Base-by-base conservation (phyloP, 495 filamentous ascomycete species). In the Annulohypoxylon stygium region DNA sequence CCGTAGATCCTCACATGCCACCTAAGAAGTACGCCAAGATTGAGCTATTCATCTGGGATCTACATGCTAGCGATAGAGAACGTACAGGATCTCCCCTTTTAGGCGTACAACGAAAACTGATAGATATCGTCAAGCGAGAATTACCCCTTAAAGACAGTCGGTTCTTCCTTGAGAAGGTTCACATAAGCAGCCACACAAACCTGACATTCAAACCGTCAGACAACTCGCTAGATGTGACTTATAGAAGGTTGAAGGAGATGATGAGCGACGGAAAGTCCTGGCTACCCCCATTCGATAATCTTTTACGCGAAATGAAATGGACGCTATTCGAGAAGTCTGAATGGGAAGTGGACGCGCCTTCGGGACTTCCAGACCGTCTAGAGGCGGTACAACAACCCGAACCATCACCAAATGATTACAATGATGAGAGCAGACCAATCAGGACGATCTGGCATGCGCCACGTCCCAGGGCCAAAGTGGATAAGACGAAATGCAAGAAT, bases 41-140 rank as follows among this genome's bases (percentile, higher is more conserved):
- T 11, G 83, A 86, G 61, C 43, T 86, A n/a, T 80, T 86, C 47
- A 83, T 86, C 62, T 86, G 84, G 84, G 84, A 86, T 65, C 51
- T 78, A 8, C 58, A 71, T 1, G 80, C 77, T 11, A 41, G 36
- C 0, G 65, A 71, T 1, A 78, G 71, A 25, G 67, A 58, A 43
- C 34, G 25, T n/a, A 20, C 23, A 7, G 25, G 63, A n/a, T 25
- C 59, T 2, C 16, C 67, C 11, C 76, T 86, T 11, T 63, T 78
- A n/a, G 69, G 78, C 33, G 81, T 83, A 76, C 84, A 86, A 58
- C 80, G 78, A 12, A 67, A 71, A 23, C 45, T 84, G n/a, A 74
- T 85, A 26, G 54, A 80, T 11, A 36, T 77, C 51, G 70, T 84
- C 20, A 60, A 67, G 3, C 71, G 76, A 4, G 30, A 80, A 12